Conservation (phyloP, 495 filamentous ascomycete species). For the Lasiosphaeriaceae sp. region DNA sequence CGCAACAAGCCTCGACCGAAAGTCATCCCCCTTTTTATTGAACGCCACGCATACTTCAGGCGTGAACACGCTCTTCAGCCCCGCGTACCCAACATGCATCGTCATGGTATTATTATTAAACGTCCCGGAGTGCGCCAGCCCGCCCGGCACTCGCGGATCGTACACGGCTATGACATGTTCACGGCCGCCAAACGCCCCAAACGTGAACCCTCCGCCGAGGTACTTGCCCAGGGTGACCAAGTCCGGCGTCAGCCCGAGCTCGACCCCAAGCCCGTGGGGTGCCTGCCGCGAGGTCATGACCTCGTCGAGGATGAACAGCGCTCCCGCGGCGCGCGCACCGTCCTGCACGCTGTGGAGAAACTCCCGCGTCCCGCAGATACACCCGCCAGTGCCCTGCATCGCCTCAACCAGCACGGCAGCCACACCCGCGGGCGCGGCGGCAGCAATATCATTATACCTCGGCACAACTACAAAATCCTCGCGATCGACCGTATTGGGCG, state of each 20-base stretch:
- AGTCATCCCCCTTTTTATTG: slow-evolving; percentile 34
- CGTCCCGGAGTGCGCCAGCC: slow-evolving; percentile 55
- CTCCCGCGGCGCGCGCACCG: slow-evolving; percentile 32
- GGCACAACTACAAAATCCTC: slow-evolving; percentile 45
- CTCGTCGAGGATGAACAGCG: slow-evolving; percentile 60
- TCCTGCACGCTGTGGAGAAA: slow-evolving; percentile 40
- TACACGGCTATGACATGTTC: slow-evolving; percentile 52
- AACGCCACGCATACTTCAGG: slow-evolving; percentile 33
- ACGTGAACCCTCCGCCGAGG: slow-evolving; percentile 58
- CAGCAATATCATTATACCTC: slow-evolving; percentile 47
- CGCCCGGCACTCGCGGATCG: slow-evolving; percentile 39
- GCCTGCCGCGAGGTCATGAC: slow-evolving; percentile 59
- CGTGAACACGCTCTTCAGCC: slow-evolving; percentile 39
- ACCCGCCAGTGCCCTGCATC: slow-evolving; percentile 56
- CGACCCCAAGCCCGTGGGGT: slow-evolving; percentile 41
- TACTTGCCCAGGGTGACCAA: slow-evolving; percentile 61
- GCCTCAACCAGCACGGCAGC: slow-evolving; percentile 58
- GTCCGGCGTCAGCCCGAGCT: slow-evolving; percentile 48
- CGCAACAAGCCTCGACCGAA: slow-evolving; percentile 29
- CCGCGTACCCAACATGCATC: slow-evolving; percentile 52
- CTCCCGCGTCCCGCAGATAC: slow-evolving; percentile 37
- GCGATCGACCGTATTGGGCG: slow-evolving; percentile 26
- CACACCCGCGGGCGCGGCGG: slow-evolving; percentile 24
- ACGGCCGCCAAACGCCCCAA: slow-evolving; percentile 61
- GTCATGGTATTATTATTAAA: slow-evolving; percentile 66